These are phyloP conservation scores for Pichia exigua DNA, from an alignment of 805 yeast species.

Conservation along the genomic window DNA sequence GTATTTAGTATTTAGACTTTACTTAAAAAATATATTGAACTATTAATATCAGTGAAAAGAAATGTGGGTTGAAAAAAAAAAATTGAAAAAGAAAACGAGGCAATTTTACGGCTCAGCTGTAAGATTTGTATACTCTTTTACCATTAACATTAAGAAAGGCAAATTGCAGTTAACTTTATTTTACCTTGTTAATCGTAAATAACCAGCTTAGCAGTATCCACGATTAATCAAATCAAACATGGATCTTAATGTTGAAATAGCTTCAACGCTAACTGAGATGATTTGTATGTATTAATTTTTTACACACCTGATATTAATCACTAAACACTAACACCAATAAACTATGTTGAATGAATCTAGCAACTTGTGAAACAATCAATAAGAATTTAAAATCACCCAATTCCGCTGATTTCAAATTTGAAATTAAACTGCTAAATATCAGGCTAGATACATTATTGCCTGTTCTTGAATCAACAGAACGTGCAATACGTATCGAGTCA, in stretches of 20 bases:
- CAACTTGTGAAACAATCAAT: constrained; percentile 11
- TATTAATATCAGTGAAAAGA: too few relatives aligned
- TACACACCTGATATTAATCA: not conserved
- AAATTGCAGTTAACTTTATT: too few relatives aligned
- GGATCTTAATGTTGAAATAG: not conserved
- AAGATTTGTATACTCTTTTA: too few relatives aligned
- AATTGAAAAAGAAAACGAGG: not conserved
- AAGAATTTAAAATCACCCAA: constrained; percentile 3
- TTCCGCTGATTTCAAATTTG: constrained; percentile 11
- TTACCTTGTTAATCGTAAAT: too few relatives aligned
- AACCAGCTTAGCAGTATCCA: not conserved
- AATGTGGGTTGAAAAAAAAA: too few relatives aligned
- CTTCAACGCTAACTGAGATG: constrained; percentile 3
- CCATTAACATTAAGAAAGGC: not conserved
- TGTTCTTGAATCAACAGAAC: constrained; percentile 12
- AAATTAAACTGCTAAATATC: constrained; percentile 12
- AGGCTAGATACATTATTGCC: constrained; percentile 13
- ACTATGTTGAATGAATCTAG: not conserved
- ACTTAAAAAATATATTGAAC: not conserved
- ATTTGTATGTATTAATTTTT: constrained; percentile 2
- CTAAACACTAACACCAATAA: not conserved
- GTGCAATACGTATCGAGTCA: constrained; percentile 5
- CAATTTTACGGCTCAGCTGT: not conserved
- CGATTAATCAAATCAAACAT: not conserved
- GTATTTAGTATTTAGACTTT: not conserved